A percentile compares a stretch with the other conserved stretches of the same genome.
These are phyloP conservation scores for Hemileccinum impolitum DNA, from an alignment of 768 basidiomycete species.

Conservation along the genomic window DNA sequence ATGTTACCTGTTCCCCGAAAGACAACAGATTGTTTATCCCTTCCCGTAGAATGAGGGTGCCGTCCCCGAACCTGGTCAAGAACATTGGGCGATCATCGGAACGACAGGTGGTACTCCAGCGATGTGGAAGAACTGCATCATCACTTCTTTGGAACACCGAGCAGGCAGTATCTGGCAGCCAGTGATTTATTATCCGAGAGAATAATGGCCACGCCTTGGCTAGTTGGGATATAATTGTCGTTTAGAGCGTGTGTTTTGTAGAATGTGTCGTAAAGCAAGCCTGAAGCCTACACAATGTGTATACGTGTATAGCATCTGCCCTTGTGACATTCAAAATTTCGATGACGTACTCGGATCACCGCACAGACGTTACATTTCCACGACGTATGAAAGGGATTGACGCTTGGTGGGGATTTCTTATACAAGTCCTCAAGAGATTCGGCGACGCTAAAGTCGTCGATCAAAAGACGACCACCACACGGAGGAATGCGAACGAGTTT, in stretches of 20 bases:
- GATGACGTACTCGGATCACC: neutral
- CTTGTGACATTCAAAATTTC: conserved; percentile 1
- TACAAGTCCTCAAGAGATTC: no score
- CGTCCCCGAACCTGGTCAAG: conserved; percentile 34
- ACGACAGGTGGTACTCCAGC: conserved; percentile 13
- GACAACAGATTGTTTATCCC: neutral
- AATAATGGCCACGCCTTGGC: conserved; percentile 1
- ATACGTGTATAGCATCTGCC: conserved; percentile 1
- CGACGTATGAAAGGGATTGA: no score
- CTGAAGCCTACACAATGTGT: conserved; percentile 10
- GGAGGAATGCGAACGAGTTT: no score
- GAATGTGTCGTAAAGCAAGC: conserved; percentile 11
- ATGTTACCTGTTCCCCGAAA: conserved; percentile 4
- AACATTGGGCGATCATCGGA: conserved; percentile 35
- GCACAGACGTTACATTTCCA: no score
- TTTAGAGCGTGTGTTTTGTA: conserved; percentile 6
- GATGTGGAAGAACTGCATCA: conserved; percentile 32
- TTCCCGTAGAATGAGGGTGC: conserved; percentile 24
- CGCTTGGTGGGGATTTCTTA: no score
- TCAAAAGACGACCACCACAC: no score
- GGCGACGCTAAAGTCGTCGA: no score
- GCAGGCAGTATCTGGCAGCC: conserved; percentile 43
- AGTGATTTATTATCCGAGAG: conserved; percentile 35
- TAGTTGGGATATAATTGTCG: conserved; percentile 1
- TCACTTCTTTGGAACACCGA: conserved; percentile 38